phyloP scores from a whole-genome alignment of 352 stramenopile species.

The Plasmopara viticola region DNA sequence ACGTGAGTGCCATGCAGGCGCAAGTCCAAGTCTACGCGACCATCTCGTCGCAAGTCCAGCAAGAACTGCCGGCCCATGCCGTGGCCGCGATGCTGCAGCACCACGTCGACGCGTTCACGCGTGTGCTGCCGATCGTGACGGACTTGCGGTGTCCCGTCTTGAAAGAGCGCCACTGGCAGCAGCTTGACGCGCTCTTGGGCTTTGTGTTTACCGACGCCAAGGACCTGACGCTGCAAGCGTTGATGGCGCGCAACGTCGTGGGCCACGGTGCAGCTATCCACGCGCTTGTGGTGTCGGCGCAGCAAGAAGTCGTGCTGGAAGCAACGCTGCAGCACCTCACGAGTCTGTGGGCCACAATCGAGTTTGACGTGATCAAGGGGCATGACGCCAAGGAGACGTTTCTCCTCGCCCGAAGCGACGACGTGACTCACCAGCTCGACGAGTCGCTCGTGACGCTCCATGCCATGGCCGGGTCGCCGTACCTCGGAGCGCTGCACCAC shows the following conservation, averaged over 20 bases:
- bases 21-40: constrained; percentile 88
- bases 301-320: constrained; percentile 89
- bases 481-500: constrained; percentile 86
- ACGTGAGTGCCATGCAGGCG: constrained; percentile 82
- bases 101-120: constrained; percentile 88
- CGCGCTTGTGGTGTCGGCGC: constrained; percentile 73
- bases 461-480: constrained; percentile 88
- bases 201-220: constrained; percentile 84
- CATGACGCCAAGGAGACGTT: constrained; percentile 93
- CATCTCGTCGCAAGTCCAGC: constrained; percentile 79
- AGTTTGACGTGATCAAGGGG: constrained; percentile 91
- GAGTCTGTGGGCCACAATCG: constrained; percentile 78
- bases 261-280: constrained; percentile 84
- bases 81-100: constrained; percentile 70
- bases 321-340: constrained; percentile 93
- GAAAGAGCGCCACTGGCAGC: constrained; percentile 70
- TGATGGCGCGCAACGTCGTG: constrained; percentile 87
- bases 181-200: constrained; percentile 74
- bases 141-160: constrained; percentile 61
- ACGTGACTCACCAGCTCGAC: constrained; percentile 87
- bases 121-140: constrained; percentile 71
- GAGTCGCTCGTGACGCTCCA: constrained; percentile 92
- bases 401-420: constrained; percentile 88
- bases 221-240: constrained; percentile 72
- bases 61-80: constrained; percentile 84